A percentile compares a stretch with the other conserved stretches of the same genome.
phyloP scores from a whole-genome alignment of 2,329 filamentous ascomycete genomes.

The Aschersonia sp. region DNA sequence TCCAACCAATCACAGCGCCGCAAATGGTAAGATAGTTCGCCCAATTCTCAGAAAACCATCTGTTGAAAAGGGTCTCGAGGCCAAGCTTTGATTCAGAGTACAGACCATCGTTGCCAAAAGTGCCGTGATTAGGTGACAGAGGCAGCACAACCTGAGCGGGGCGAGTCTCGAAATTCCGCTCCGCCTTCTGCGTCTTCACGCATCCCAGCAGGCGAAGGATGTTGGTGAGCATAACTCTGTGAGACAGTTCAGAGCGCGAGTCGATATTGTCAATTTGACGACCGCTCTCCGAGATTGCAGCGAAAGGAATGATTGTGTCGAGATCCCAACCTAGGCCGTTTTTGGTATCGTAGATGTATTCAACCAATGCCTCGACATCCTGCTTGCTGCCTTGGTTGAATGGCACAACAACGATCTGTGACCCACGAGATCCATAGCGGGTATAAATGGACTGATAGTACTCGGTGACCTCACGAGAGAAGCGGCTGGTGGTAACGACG shows the following conservation, averaged over 20 bases:
- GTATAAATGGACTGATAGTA: conserved; percentile 99
- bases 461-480: conserved; percentile 93
- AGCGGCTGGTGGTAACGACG: conserved; percentile 88
- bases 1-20: conserved; percentile 97
- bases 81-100: conserved; percentile 98
- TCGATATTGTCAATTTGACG: conserved; percentile 95
- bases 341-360: conserved; percentile 96
- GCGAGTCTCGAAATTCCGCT: conserved; percentile 81
- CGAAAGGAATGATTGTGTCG: conserved; percentile 90
- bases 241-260: conserved; percentile 92
- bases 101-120: conserved; percentile 92
- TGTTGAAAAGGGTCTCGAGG: conserved; percentile 93
- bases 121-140: conserved; percentile 94
- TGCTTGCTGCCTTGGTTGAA: conserved; percentile 99
- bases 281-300: conserved; percentile 93
- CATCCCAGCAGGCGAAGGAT: conserved; percentile 77
- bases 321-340: conserved; percentile 96
- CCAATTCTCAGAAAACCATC: conserved; percentile 97
- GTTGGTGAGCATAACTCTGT: conserved; percentile 98
- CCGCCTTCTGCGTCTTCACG: conserved; percentile 82
- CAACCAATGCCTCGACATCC: conserved; percentile 81
- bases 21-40: conserved; percentile 95
- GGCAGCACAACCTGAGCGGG: conserved; percentile 94
- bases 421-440: conserved; percentile 81
- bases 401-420: conserved; percentile 91